phyloP scores from a whole-genome alignment of 495 filamentous ascomycete species.

The Evernia prunastri region DNA sequence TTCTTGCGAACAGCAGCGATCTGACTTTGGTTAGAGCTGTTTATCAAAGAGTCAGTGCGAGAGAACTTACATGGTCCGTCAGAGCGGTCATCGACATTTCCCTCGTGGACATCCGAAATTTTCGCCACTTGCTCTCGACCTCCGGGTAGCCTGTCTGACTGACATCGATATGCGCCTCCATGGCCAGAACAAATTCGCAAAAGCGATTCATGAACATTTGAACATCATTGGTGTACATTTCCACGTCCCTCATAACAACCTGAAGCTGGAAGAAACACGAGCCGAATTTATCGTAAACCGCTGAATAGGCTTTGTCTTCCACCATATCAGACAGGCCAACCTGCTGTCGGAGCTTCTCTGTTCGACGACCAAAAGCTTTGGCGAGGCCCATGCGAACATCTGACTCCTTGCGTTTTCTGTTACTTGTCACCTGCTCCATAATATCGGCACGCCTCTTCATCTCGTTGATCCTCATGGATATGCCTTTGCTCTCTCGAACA shows the following conservation, averaged over 20 bases:
- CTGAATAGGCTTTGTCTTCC: constrained; percentile 73
- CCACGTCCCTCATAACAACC: constrained; percentile 82
- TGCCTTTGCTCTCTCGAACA: constrained; percentile 55
- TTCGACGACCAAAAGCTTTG: constrained; percentile 79
- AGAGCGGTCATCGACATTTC: constrained; percentile 73
- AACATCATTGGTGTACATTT: constrained; percentile 71
- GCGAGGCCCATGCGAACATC: constrained; percentile 76
- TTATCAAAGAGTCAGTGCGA: constrained; percentile 15
- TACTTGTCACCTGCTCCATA: constrained; percentile 75
- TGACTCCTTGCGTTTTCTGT: constrained; percentile 81
- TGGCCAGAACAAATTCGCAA: constrained; percentile 58
- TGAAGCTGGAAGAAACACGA: constrained; percentile 84
- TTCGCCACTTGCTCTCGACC: constrained; percentile 85
- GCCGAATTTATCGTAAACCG: constrained; percentile 69
- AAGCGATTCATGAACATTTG: constrained; percentile 66
- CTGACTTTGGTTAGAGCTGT: constrained; percentile 36
- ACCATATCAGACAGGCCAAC: constrained; percentile 57
- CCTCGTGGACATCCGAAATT: constrained; percentile 70
- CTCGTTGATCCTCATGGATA: constrained; percentile 82
- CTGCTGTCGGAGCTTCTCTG: constrained; percentile 68
- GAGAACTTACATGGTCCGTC: constrained; percentile 71
- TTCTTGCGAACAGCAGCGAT: constrained; percentile 67
- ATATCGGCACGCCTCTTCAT: constrained; percentile 86
- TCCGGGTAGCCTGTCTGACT: constrained; percentile 62
- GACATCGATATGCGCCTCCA: constrained; percentile 59